Evolutionary conservation across 176 grass and related monocot genomes (phyloP).

Genomic region (Chrysopogon serrulatus): DNA sequence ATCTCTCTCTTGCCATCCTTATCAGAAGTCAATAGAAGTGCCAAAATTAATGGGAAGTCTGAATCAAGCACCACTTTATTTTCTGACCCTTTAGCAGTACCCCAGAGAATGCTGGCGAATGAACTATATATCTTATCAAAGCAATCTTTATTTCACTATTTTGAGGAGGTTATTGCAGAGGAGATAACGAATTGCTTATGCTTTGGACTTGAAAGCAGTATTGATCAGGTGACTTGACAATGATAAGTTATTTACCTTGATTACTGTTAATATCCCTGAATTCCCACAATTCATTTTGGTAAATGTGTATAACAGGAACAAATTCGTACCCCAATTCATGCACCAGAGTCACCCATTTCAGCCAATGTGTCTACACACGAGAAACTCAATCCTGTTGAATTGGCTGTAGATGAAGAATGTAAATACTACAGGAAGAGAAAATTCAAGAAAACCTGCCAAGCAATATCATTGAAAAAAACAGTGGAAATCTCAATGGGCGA

Average conservation of each 20-base stretch:
- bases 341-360: no score
- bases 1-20: constrained; percentile 1
- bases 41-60: constrained; percentile 26
- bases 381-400: no score
- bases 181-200: constrained; percentile 65
- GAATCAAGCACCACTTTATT: constrained; percentile 16
- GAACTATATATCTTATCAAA: constrained; percentile 70
- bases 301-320: constrained; percentile 34
- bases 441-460: constrained; percentile 36
- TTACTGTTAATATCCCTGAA: constrained; percentile 8
- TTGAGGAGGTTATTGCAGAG: constrained; percentile 59
- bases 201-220: constrained; percentile 20
- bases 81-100: constrained; percentile 21
- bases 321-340: constrained; percentile 24
- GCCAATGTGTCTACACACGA: no score
- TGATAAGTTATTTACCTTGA: constrained; percentile 7
- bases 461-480: constrained; percentile 14
- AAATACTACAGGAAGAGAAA: constrained; percentile 75
- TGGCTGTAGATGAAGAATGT: no score
- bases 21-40: not conserved
- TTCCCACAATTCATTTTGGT: constrained; percentile 13
- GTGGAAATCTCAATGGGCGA: constrained; percentile 26
- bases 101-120: constrained; percentile 49
- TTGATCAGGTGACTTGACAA: constrained; percentile 42
- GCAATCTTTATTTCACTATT: constrained; percentile 65